phyloP scores from a whole-genome alignment of 768 basidiomycete species.

The Lactarius pseudohatsudake region DNA sequence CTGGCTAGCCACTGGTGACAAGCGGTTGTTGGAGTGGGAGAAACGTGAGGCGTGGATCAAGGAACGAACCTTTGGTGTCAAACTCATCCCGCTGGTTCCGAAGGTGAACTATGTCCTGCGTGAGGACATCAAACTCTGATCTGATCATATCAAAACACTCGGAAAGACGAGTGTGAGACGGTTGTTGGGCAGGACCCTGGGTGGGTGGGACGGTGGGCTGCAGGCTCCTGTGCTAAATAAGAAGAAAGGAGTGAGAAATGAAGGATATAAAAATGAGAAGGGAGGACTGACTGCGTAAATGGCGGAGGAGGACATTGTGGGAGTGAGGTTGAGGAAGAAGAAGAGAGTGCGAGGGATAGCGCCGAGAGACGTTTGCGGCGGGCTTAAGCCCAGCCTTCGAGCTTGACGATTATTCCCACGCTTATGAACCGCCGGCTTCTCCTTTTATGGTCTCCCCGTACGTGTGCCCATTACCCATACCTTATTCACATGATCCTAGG shows the following conservation, averaged over 20 bases:
- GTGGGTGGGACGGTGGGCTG: conserved; percentile 43
- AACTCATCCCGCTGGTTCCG: conserved; percentile 85
- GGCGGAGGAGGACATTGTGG: conserved; percentile 33
- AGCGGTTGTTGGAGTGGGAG: conserved; percentile 10
- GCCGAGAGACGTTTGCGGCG: conserved; percentile 24
- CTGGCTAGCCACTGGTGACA: conserved; percentile 64
- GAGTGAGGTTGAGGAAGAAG: conserved; percentile 22
- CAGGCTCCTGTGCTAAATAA: conserved; percentile 42
- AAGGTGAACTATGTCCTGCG: conserved; percentile 62
- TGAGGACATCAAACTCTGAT: conserved; percentile 79
- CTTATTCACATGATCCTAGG: neutral
- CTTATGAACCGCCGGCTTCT: conserved; percentile 21
- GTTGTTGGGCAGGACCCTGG: conserved; percentile 34
- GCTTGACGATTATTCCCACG: conserved; percentile 12
- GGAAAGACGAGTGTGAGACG: conserved; percentile 50
- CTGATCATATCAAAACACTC: conserved; percentile 81
- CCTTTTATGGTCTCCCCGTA: conserved; percentile 17
- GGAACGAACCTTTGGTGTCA: conserved; percentile 76
- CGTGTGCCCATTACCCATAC: neutral
- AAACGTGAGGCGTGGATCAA: conserved; percentile 8
- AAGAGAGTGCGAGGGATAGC: conserved; percentile 26
- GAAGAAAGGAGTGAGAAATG: neutral
- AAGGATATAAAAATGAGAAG: neutral
- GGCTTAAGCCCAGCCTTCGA: conserved; percentile 21
- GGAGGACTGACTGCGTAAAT: conserved; percentile 34